Evolutionary conservation across 2,329 filamentous ascomycete genomes (phyloP).

Genomic region (Colletotrichum tamarilloi): DNA sequence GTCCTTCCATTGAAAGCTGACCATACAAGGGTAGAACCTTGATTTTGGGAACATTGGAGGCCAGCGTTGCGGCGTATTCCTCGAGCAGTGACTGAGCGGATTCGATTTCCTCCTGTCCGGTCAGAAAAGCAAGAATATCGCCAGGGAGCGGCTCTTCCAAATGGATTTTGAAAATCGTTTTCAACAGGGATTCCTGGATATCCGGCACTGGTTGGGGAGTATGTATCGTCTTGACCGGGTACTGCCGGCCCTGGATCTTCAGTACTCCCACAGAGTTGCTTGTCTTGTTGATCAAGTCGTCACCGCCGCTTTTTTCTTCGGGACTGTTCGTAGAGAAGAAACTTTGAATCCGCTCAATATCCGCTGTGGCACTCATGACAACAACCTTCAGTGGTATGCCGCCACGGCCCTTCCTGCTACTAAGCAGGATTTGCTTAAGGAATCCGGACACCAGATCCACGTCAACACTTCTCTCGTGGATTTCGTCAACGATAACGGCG

Average conservation of each 20-base stretch:
- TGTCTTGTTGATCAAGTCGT: neutral
- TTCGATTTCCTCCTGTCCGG: conserved; percentile 94
- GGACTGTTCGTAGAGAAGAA: conserved; percentile 70
- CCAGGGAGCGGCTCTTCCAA: conserved; percentile 90
- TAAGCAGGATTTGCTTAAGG: conserved; percentile 78
- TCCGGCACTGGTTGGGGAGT: conserved; percentile 80
- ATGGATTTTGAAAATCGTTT: conserved; percentile 88
- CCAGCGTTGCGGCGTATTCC: conserved; percentile 79
- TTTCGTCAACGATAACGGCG: conserved; percentile 92
- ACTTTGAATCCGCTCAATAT: conserved; percentile 79
- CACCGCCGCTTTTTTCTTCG: neutral
- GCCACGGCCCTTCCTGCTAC: conserved; percentile 72
- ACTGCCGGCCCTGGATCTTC: conserved; percentile 88
- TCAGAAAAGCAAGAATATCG: conserved; percentile 91
- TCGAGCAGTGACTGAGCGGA: conserved; percentile 82
- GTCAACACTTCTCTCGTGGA: conserved; percentile 95
- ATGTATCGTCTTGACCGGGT: conserved; percentile 83
- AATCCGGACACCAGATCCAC: conserved; percentile 94
- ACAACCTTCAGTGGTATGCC: conserved; percentile 86
- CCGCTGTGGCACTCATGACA: conserved; percentile 96
- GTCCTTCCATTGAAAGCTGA: conserved; percentile 85
- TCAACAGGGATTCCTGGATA: conserved; percentile 83
- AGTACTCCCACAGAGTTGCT: conserved; percentile 52
- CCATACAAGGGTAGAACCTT: conserved; percentile 86
- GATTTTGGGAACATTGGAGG: conserved; percentile 78